A percentile compares a stretch with the other conserved stretches of the same genome.
Conservation (phyloP, 495 filamentous ascomycete genomes). For the Entonaema liquescens region DNA sequence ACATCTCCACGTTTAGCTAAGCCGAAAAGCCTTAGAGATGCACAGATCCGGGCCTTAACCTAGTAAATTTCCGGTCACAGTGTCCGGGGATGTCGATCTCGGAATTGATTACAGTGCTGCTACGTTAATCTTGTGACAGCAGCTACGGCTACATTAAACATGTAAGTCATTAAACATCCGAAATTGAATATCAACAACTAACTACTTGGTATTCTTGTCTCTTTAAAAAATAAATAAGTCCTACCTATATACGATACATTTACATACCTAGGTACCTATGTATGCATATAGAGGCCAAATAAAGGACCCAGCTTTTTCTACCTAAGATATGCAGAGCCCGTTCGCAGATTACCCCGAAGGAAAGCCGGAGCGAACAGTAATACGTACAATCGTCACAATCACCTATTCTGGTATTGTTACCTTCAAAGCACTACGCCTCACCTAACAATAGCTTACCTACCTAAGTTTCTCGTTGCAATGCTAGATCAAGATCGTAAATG, state of each 20-base stretch:
- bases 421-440: slow-evolving; percentile 5
- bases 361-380: slow-evolving; percentile 8
- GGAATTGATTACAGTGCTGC: slow-evolving; percentile 11
- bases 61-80: background rate
- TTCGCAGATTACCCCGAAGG: slow-evolving; percentile 17
- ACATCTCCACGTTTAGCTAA: slow-evolving; percentile 22
- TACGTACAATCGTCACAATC: background rate
- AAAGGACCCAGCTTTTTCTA: background rate
- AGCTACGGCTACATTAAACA: background rate
- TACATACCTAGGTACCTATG: too few relatives aligned
- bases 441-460: slow-evolving; percentile 7
- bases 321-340: background rate
- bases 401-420: slow-evolving; percentile 5
- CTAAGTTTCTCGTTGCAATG: slow-evolving; percentile 23
- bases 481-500: slow-evolving; percentile 41
- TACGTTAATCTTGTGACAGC: background rate
- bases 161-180: slow-evolving; percentile 4
- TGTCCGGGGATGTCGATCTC: slow-evolving; percentile 29
- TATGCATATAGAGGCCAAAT: background rate
- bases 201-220: too few relatives aligned
- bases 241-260: too few relatives aligned
- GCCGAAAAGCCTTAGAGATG: background rate
- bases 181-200: background rate
- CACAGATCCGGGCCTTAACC: background rate
- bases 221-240: background rate